A percentile compares a stretch with the other conserved stretches of the same genome.
These are phyloP conservation scores for Pleurotus giganteus DNA, from an alignment of 768 basidiomycete species.

Conservation along the genomic window DNA sequence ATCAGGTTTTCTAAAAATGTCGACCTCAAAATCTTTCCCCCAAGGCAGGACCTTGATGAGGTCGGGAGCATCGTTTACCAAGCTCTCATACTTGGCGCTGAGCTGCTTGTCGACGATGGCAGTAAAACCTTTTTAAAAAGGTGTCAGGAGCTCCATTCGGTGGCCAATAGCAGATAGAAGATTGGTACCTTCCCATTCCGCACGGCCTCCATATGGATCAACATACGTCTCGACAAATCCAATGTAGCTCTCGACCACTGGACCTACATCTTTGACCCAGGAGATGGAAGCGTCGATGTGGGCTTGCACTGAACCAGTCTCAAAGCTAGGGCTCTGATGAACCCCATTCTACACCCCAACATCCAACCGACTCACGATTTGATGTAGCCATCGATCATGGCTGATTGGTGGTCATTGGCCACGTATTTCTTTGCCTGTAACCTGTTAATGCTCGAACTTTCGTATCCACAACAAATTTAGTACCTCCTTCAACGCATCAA, in stretches of 20 bases:
- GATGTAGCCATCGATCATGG: slow-evolving; percentile 77
- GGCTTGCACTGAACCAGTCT: slow-evolving; percentile 73
- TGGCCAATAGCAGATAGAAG: not conserved
- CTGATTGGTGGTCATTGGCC: slow-evolving; percentile 68
- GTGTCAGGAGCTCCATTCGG: slow-evolving; percentile 12
- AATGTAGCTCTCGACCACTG: slow-evolving; percentile 86
- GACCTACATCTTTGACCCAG: slow-evolving; percentile 88
- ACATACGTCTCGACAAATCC: slow-evolving; percentile 74
- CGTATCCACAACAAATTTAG: not conserved
- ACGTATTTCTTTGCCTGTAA: slow-evolving; percentile 68
- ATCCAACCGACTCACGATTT: slow-evolving; percentile 52
- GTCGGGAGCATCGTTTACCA: slow-evolving; percentile 75
- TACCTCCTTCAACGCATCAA: slow-evolving; percentile 60
- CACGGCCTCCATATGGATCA: slow-evolving; percentile 87
- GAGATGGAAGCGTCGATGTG: slow-evolving; percentile 75
- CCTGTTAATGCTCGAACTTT: not conserved
- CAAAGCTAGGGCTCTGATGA: slow-evolving; percentile 47
- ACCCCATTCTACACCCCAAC: not conserved
- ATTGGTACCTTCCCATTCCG: slow-evolving; percentile 82
- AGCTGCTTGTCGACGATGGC: slow-evolving; percentile 85
- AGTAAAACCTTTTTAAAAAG: slow-evolving; percentile 66
- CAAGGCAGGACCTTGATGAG: slow-evolving; percentile 83
- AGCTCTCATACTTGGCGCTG: slow-evolving; percentile 75
- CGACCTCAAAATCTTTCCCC: slow-evolving; percentile 68
- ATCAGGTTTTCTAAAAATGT: slow-evolving; percentile 81